phyloP scores from a whole-genome alignment of 2,329 filamentous ascomycete species.

The Neoarthrinium moseri region DNA sequence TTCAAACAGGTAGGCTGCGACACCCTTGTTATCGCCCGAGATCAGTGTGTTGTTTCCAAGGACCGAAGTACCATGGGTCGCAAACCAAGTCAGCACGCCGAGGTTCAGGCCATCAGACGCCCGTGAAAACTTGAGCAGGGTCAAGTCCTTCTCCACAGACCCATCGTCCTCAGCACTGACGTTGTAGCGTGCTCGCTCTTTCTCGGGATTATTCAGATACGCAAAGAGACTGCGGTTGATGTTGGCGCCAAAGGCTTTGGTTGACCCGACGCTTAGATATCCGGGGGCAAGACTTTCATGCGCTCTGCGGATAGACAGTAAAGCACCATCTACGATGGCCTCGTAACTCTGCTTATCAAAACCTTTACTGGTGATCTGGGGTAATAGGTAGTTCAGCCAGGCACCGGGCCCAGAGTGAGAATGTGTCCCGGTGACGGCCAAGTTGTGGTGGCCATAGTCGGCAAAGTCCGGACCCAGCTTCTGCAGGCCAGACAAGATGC shows the following conservation, averaged over 20 bases:
- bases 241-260: constrained; percentile 72
- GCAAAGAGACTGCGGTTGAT: constrained; percentile 87
- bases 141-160: constrained; percentile 70
- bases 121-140: constrained; percentile 74
- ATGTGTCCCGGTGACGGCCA: constrained; percentile 90
- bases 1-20: constrained; percentile 84
- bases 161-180: constrained; percentile 50
- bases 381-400: constrained; percentile 92
- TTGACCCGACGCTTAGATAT: constrained; percentile 53
- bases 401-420: constrained; percentile 89
- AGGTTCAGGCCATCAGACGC: constrained; percentile 73
- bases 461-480: constrained; percentile 70
- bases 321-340: constrained; percentile 82
- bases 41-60: constrained; percentile 89
- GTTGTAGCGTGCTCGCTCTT: constrained; percentile 70
- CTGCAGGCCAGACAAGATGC: constrained; percentile 75
- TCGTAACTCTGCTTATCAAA: constrained; percentile 85
- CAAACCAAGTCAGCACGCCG: constrained; percentile 86
- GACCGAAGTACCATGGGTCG: constrained; percentile 88
- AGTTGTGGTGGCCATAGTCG: constrained; percentile 74
- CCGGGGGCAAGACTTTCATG: constrained; percentile 66
- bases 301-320: constrained; percentile 78
- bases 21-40: constrained; percentile 95
- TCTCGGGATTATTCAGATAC: constrained; percentile 80
- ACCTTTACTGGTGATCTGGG: constrained; percentile 84